A percentile compares a stretch with the other conserved stretches of the same genome.
Evolutionary conservation across 2,329 filamentous ascomycete species (phyloP).

Genomic region (Nigrospora sphaerica): DNA sequence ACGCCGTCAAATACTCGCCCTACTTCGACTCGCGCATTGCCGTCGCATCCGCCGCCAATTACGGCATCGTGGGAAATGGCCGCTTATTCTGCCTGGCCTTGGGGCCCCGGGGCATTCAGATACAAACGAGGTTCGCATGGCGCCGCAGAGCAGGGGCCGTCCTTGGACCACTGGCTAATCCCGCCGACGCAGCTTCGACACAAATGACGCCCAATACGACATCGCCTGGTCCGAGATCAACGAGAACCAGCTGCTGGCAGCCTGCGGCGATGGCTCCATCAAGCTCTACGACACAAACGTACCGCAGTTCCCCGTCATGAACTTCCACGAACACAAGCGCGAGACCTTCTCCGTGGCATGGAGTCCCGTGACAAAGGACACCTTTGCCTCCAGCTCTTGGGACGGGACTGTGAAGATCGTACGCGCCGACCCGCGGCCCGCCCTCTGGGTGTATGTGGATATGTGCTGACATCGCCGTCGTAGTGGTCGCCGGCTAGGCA

Average conservation of each 20-base stretch:
- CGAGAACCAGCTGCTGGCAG: conserved; percentile 86
- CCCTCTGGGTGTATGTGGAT: background rate
- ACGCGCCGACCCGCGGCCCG: conserved; percentile 12
- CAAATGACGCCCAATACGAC: conserved; percentile 95
- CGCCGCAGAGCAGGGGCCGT: background rate
- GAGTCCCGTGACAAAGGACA: conserved; percentile 87
- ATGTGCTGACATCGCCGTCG: background rate
- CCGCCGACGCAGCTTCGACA: conserved; percentile 65
- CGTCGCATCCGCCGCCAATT: conserved; percentile 87
- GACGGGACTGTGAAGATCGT: conserved; percentile 91
- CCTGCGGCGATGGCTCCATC: conserved; percentile 87
- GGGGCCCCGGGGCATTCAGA: conserved; percentile 73
- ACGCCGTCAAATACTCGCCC: conserved; percentile 95
- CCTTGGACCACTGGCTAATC: background rate
- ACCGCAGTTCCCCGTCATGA: conserved; percentile 76
- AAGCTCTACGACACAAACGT: conserved; percentile 87
- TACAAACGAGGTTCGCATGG: conserved; percentile 65
- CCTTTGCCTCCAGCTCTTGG: conserved; percentile 88
- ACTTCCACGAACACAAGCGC: conserved; percentile 87
- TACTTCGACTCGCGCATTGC: conserved; percentile 95
- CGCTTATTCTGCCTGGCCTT: conserved; percentile 78
- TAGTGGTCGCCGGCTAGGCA: conserved; percentile 77
- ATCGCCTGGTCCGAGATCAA: conserved; percentile 92
- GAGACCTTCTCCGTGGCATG: conserved; percentile 91
- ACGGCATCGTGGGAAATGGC: conserved; percentile 94